Conservation (phyloP, 495 filamentous ascomycete species). For the Thozetella sp. region DNA sequence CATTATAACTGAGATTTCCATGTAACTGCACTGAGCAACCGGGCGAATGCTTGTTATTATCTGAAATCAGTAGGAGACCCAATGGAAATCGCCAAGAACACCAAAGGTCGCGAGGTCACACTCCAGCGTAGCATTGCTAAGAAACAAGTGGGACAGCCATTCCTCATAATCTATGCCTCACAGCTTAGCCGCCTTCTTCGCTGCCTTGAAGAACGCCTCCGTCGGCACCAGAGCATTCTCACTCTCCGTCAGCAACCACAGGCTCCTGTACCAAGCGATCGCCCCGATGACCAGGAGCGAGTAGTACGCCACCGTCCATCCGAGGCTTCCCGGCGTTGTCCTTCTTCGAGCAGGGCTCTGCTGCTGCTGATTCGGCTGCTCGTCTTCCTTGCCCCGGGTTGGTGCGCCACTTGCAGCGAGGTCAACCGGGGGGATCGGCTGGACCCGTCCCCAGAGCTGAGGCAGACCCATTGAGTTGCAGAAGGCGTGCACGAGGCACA, state of each 20-base stretch:
- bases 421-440: conserved; percentile 27
- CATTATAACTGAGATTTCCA: too few relatives aligned
- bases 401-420: conserved; percentile 5
- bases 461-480: conserved; percentile 93
- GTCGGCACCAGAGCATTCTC: conserved; percentile 43
- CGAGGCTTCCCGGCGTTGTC: conserved; percentile 9
- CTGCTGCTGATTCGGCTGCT: conserved; percentile 4
- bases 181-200: neutral
- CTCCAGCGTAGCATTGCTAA: too few relatives aligned
- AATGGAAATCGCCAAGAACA: too few relatives aligned
- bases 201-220: conserved; percentile 16
- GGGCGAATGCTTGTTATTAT: too few relatives aligned
- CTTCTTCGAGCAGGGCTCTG: neutral
- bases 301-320: conserved; percentile 84
- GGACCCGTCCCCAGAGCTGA: conserved; percentile 79
- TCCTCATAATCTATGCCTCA: too few relatives aligned
- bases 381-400: conserved; percentile 10
- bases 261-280: conserved; percentile 61
- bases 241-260: conserved; percentile 77
- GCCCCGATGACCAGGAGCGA: conserved; percentile 70
- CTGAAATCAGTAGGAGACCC: too few relatives aligned
- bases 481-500: conserved; percentile 79
- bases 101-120: too few relatives aligned
- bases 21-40: too few relatives aligned
- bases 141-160: too few relatives aligned